Evolutionary conservation across 2,329 filamentous ascomycete species (phyloP).

Genomic region (Proliferodiscus dingleyae): DNA sequence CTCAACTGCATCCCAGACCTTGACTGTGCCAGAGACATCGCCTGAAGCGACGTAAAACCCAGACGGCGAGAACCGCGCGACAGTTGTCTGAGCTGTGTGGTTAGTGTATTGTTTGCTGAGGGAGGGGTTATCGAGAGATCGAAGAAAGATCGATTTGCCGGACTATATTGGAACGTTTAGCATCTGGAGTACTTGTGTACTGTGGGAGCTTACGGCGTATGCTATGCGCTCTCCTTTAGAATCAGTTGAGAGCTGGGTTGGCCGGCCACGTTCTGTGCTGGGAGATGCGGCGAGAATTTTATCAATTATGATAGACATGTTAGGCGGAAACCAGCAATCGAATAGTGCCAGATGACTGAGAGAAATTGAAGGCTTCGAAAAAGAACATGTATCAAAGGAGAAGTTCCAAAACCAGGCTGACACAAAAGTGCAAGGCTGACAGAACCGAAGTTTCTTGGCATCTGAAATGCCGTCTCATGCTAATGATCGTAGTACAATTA

Average conservation of each 20-base stretch:
- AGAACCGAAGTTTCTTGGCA: not conserved
- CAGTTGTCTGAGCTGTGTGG: conserved; percentile 83
- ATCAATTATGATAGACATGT: conserved; percentile 49
- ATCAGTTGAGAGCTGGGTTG: conserved; percentile 84
- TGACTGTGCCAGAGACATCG: conserved; percentile 76
- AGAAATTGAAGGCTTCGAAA: not conserved
- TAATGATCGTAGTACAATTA: no score
- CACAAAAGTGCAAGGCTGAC: conserved; percentile 11
- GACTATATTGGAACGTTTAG: conserved; percentile 50
- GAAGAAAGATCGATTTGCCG: conserved; percentile 93
- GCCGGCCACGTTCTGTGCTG: conserved; percentile 75
- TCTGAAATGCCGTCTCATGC: no score
- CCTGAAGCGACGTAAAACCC: conserved; percentile 94
- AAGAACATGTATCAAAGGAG: not conserved
- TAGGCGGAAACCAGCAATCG: conserved; percentile 2
- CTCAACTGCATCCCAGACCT: conserved; percentile 89
- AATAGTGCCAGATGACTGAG: not conserved
- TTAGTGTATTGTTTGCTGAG: conserved; percentile 84
- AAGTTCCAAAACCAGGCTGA: conserved; percentile 4
- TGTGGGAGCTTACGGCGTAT: conserved; percentile 80
- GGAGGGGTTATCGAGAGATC: conserved; percentile 86
- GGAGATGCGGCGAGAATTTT: conserved; percentile 82
- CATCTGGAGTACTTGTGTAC: no score
- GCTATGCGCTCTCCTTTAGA: conserved; percentile 86
- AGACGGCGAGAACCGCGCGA: conserved; percentile 89